These are phyloP conservation scores for Eucalyptus grandis DNA, from an alignment of 345 rosid genomes.

Conservation along the genomic window DNA sequence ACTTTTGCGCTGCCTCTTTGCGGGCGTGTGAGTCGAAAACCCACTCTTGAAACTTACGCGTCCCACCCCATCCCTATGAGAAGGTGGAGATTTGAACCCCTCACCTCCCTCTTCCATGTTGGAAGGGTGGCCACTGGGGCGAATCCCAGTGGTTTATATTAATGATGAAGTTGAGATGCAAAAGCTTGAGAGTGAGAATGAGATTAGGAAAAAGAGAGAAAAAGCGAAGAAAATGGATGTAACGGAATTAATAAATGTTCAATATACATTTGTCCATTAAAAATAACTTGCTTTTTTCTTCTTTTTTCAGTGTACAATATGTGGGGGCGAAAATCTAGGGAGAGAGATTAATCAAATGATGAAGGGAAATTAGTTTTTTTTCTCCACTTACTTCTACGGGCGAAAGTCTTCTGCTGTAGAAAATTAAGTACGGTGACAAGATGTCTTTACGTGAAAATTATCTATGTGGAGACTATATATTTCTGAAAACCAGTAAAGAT, in stretches of 20 bases:
- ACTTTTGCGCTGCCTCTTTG: no score
- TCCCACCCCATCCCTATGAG: no score
- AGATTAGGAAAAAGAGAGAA: background rate
- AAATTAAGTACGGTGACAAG: background rate
- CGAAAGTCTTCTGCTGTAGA: background rate
- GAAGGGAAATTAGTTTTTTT: background rate
- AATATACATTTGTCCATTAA: background rate
- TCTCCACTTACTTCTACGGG: background rate
- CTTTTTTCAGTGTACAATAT: background rate
- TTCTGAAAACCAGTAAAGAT: background rate
- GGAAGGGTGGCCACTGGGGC: no score
- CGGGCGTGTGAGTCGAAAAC: no score
- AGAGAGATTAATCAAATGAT: background rate
- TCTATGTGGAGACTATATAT: no score
- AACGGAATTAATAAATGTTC: background rate
- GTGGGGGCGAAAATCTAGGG: background rate
- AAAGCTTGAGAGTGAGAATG: background rate
- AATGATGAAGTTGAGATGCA: background rate
- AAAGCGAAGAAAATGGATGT: background rate
- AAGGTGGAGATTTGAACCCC: no score
- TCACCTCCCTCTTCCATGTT: no score
- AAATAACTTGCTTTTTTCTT: background rate
- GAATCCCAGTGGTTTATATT: no score
- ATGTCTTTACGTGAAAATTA: background rate
- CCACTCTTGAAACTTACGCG: no score